Evolutionary conservation across 139 green algal genomes (phyloP).

Genomic region (Auxenochlorella pyrenoidosa): DNA sequence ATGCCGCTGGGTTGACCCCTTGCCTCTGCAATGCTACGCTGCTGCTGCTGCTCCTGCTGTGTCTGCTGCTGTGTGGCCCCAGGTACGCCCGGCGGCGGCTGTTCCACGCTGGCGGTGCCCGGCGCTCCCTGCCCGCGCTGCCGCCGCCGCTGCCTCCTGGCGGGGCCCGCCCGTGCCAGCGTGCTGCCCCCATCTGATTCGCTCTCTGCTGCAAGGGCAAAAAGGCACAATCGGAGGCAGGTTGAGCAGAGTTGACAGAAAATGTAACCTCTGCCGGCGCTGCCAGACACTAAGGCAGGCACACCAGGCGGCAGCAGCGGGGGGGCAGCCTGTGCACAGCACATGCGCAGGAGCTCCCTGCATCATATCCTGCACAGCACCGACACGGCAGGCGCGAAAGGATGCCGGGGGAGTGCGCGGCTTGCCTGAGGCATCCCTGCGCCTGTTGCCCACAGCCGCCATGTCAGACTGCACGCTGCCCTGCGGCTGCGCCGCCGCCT

Average conservation of each 20-base stretch:
- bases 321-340: not conserved
- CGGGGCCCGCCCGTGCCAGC: not conserved
- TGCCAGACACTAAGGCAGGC: too few species aligned
- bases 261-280: too few species aligned
- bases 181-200: constrained; percentile 27
- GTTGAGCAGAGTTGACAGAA: too few species aligned
- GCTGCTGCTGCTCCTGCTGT: not conserved
- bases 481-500: not conserved
- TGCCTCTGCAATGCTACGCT: not conserved
- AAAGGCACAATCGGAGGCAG: too few species aligned
- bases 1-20: not conserved
- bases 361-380: too few species aligned
- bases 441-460: not conserved
- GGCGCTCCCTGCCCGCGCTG: not conserved
- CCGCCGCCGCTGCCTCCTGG: not conserved
- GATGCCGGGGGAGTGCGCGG: not conserved
- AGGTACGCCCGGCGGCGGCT: not conserved
- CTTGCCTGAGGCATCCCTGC: not conserved
- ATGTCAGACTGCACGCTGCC: constrained; percentile 38
- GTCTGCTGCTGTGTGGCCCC: too few species aligned
- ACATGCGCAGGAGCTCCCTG: not conserved
- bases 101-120: not conserved
- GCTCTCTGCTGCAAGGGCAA: not conserved
- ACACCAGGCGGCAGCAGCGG: too few species aligned
- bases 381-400: not conserved